A percentile compares a stretch with the other conserved stretches of the same genome.
Conservation (phyloP, 176 grass and related monocot genomes). For the Oryza coarctata region DNA sequence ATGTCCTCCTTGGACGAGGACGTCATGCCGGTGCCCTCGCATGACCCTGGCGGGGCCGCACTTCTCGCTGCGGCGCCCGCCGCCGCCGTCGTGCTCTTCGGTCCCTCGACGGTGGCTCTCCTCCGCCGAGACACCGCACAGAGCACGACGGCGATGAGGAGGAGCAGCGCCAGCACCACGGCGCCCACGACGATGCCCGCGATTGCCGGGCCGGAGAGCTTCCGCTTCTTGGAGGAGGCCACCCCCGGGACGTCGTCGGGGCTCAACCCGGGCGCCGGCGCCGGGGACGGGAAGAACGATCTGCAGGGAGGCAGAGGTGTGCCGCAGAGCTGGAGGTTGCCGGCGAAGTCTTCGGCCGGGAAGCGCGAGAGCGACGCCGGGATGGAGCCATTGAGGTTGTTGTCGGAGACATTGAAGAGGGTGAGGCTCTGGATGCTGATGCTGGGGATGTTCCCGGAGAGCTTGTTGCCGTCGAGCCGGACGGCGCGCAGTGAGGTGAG, state of each 20-base stretch:
- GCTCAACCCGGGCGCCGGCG: conserved; percentile 33
- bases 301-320: conserved; percentile 55
- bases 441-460: conserved; percentile 74
- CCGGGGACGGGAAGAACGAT: conserved; percentile 61
- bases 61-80: neutral
- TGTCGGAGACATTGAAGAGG: conserved; percentile 75
- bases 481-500: conserved; percentile 49
- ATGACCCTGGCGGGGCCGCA: neutral
- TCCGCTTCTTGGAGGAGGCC: conserved; percentile 33
- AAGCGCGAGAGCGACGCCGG: conserved; percentile 58
- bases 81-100: conserved; percentile 20
- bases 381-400: conserved; percentile 84
- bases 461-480: conserved; percentile 52
- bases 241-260: neutral
- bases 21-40: conserved; percentile 48
- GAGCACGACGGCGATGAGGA: conserved; percentile 47
- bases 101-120: neutral
- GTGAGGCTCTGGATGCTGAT: conserved; percentile 59
- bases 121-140: conserved; percentile 32
- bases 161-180: conserved; percentile 31
- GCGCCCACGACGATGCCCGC: conserved; percentile 65
- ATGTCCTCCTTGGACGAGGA: conserved; percentile 74
- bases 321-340: conserved; percentile 73
- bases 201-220: conserved; percentile 68
- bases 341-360: conserved; percentile 51